Conservation (phyloP, 345 rosid genomes). For the Noccaea caerulescens region DNA sequence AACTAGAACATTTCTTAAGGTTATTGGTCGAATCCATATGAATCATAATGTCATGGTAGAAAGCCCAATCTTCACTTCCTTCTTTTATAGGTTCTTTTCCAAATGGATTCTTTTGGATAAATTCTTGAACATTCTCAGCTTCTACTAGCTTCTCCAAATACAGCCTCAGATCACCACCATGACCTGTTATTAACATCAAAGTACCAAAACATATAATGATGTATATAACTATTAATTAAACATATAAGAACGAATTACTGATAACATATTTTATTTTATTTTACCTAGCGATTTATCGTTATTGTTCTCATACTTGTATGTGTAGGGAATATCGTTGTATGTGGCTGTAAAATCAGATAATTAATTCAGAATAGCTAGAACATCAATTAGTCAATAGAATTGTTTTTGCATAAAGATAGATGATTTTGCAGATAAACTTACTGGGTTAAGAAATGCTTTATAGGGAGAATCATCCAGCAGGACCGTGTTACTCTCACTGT, state of each 20-base stretch:
- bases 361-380: not conserved
- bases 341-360: constrained; percentile 6
- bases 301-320: not conserved
- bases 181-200: not conserved
- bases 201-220: not conserved
- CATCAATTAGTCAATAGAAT: no score
- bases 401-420: not conserved
- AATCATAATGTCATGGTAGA: no score
- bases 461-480: constrained; percentile 12
- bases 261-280: not conserved
- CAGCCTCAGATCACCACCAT: constrained; percentile 22
- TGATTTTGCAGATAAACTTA: constrained; percentile 19
- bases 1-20: constrained; percentile 75
- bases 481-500: not conserved
- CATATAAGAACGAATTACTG: not conserved
- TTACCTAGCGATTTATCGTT: not conserved
- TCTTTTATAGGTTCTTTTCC: constrained; percentile 69
- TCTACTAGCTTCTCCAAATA: constrained; percentile 59
- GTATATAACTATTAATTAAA: not conserved
- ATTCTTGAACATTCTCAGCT: constrained; percentile 60
- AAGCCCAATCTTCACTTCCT: constrained; percentile 29
- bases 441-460: not conserved
- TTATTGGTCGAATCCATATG: constrained; percentile 28
- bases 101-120: constrained; percentile 62
- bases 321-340: not conserved